Conservation (phyloP, 345 rosid species). For the Dipteronia sinensis region DNA sequence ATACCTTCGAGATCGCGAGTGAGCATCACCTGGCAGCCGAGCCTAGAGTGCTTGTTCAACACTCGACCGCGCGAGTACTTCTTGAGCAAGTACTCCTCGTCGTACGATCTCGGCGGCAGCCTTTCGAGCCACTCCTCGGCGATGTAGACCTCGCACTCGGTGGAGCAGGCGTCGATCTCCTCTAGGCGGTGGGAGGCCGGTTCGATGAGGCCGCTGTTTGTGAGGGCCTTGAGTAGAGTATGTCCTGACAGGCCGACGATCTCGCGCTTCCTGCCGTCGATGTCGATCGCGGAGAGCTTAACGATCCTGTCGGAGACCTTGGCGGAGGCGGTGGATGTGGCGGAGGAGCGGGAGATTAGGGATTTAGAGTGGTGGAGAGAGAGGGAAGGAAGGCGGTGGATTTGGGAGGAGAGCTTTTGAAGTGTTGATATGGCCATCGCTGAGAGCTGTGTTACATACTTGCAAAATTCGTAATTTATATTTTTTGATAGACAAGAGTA, state of each 20-base stretch:
- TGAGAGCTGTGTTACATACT: neutral
- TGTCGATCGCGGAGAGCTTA: constrained; percentile 81
- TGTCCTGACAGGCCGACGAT: constrained; percentile 84
- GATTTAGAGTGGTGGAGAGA: constrained; percentile 45
- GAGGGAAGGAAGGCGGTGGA: constrained; percentile 54
- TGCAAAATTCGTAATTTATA: too few relatives aligned
- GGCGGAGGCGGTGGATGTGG: constrained; percentile 56
- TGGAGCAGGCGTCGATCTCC: constrained; percentile 97
- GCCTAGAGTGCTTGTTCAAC: constrained; percentile 83
- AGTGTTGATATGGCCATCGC: constrained; percentile 56
- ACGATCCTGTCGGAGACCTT: constrained; percentile 92
- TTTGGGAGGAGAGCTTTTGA: constrained; percentile 58
- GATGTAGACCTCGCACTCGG: constrained; percentile 98
- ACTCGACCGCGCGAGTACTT: constrained; percentile 82
- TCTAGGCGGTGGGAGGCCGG: constrained; percentile 92
- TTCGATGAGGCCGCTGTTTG: constrained; percentile 77
- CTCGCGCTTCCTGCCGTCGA: constrained; percentile 71
- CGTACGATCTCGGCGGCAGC: constrained; percentile 87
- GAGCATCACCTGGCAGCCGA: constrained; percentile 91
- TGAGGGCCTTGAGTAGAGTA: constrained; percentile 77
- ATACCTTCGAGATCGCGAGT: constrained; percentile 84
- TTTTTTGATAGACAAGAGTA: too few relatives aligned
- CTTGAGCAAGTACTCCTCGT: constrained; percentile 91
- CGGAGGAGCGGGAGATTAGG: constrained; percentile 42
- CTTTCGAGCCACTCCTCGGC: constrained; percentile 91